Conservation (phyloP, 2,329 filamentous ascomycete genomes). For the Elsinoe necatrix region DNA sequence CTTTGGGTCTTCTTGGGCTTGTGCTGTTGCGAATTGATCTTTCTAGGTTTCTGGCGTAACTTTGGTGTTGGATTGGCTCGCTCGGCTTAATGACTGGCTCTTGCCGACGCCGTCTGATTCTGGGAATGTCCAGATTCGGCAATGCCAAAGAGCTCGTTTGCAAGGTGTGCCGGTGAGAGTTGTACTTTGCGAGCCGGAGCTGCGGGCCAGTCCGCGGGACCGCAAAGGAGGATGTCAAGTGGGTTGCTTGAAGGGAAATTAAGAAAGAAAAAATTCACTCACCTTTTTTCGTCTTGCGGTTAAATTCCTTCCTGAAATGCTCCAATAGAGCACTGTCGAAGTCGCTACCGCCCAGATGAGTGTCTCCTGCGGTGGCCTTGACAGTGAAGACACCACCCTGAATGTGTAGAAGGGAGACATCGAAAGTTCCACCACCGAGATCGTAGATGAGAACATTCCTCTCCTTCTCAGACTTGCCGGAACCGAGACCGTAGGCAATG, state of each 20-base stretch:
- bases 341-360: constrained; percentile 89
- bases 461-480: constrained; percentile 87
- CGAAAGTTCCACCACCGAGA: constrained; percentile 99
- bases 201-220: too few species aligned
- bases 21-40: too few species aligned
- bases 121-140: too few species aligned
- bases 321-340: constrained; percentile 95
- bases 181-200: too few species aligned
- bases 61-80: too few species aligned
- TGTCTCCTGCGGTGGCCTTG: constrained; percentile 96
- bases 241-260: not conserved
- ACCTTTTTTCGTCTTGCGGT: constrained; percentile 62
- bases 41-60: too few species aligned
- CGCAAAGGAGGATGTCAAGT: too few species aligned
- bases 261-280: not conserved
- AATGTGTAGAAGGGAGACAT: constrained; percentile 98
- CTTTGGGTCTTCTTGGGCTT: too few species aligned
- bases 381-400: constrained; percentile 99
- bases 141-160: too few species aligned
- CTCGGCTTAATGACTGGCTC: too few species aligned
- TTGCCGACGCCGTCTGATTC: too few species aligned
- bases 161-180: too few species aligned
- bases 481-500: constrained; percentile 94
- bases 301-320: constrained; percentile 95
- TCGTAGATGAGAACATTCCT: constrained; percentile 99